Evolutionary conservation across 805 yeast genomes (phyloP).

Genomic region (Ogataea paradorogensis): DNA sequence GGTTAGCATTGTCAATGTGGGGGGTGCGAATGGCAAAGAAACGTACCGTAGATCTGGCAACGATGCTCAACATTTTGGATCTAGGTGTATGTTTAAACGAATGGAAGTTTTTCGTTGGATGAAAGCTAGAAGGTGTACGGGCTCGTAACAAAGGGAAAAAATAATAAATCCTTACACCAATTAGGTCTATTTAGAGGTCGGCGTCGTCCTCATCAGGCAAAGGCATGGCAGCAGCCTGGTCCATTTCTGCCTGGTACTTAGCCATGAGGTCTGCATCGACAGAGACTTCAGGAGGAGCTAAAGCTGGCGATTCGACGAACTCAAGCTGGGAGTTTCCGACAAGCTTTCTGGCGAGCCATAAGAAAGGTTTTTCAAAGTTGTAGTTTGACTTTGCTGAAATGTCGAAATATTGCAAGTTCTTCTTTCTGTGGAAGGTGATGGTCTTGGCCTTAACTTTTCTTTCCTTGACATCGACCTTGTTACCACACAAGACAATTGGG

Average conservation of each 20-base stretch:
- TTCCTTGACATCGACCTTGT: slow-evolving; percentile 99
- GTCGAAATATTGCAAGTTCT: slow-evolving; percentile 98
- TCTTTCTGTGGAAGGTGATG: slow-evolving; percentile 99
- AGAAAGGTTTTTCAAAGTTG: slow-evolving; percentile 99
- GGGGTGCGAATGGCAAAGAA: neutral
- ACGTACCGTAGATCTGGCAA: slow-evolving; percentile 27
- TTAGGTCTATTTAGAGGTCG: slow-evolving; percentile 65
- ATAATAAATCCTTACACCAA: slow-evolving; percentile 6
- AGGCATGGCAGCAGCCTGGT: slow-evolving; percentile 98
- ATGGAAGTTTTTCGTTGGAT: slow-evolving; percentile 14
- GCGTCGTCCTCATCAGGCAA: slow-evolving; percentile 99
- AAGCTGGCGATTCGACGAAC: slow-evolving; percentile 98
- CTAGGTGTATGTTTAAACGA: slow-evolving; percentile 2
- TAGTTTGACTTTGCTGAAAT: slow-evolving; percentile 99
- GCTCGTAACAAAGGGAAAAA: slow-evolving; percentile 8
- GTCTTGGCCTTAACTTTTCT: slow-evolving; percentile 99
- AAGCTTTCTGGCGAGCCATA: slow-evolving; percentile 99
- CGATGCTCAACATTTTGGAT: slow-evolving; percentile 21
- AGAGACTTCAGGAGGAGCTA: slow-evolving; percentile 99
- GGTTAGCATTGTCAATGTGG: slow-evolving; percentile 4
- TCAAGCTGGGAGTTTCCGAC: slow-evolving; percentile 98
- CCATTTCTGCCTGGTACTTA: slow-evolving; percentile 99
- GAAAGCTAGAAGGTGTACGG: slow-evolving; percentile 4
- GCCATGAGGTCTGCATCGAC: slow-evolving; percentile 96
- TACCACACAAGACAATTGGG: slow-evolving; percentile 98